Evolutionary conservation across 1,284 basidiomycete species (phyloP).

Genomic region (Entoloma clypeatum): DNA sequence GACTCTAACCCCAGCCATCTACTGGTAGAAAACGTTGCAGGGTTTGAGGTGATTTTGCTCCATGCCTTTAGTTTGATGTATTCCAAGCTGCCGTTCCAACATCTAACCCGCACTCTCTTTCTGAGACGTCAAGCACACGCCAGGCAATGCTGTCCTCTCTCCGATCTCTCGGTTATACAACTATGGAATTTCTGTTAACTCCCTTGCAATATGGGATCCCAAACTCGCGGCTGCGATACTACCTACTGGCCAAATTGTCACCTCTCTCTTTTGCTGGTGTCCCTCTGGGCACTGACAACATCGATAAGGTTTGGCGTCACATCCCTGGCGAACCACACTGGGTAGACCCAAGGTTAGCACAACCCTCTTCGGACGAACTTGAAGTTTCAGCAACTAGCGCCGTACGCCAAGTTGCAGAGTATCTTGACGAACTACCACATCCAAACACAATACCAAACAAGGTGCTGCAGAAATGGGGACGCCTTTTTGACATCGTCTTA

Average conservation of each 20-base stretch:
- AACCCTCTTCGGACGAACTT: conserved; percentile 7
- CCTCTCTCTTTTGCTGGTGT: conserved; percentile 35
- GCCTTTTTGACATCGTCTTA: conserved; percentile 71
- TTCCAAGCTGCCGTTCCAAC: conserved; percentile 9
- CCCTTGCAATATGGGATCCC: conserved; percentile 75
- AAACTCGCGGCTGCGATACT: conserved; percentile 75
- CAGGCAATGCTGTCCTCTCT: conserved; percentile 48
- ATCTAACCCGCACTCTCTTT: conserved; percentile 3
- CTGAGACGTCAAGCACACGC: conserved; percentile 61
- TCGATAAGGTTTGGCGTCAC: conserved; percentile 39
- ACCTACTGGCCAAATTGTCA: conserved; percentile 59
- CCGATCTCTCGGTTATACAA: conserved; percentile 49
- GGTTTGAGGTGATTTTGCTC: conserved; percentile 62
- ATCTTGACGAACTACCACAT: conserved; percentile 41
- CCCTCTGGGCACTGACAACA: conserved; percentile 7
- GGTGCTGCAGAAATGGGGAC: conserved; percentile 69
- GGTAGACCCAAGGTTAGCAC: conserved; percentile 35
- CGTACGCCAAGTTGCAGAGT: conserved; percentile 39
- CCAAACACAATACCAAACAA: conserved; percentile 50
- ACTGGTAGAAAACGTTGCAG: conserved; percentile 75
- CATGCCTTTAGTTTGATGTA: conserved; percentile 2
- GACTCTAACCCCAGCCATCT: conserved; percentile 50
- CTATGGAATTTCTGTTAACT: conserved; percentile 60
- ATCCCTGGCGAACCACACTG: conserved; percentile 49
- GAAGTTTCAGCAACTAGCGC: background rate